A percentile compares a stretch with the other conserved stretches of the same genome.
Evolutionary conservation across 371 early-diverging fungal species (phyloP).

Genomic region (Zancudomyces culisetae): DNA sequence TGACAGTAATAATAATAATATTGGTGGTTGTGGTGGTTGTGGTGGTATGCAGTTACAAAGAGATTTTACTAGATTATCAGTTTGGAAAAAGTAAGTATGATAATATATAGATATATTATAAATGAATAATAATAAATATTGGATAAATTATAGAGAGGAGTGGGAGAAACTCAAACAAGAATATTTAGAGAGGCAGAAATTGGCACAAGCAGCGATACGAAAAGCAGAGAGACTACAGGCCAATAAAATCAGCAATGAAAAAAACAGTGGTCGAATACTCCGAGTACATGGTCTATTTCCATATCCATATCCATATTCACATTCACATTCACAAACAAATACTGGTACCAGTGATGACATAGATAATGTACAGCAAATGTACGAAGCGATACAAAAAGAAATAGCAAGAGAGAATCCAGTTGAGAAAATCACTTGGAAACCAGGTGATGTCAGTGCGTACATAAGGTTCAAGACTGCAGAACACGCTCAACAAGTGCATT

Average conservation of each 20-base stretch:
- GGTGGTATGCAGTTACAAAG: too few relatives aligned
- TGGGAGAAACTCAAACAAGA: conserved; percentile 3
- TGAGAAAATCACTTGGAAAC: neutral
- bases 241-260: too few relatives aligned
- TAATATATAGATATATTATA: too few relatives aligned
- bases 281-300: conserved; percentile 1
- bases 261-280: neutral
- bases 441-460: neutral
- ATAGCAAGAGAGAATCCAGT: neutral
- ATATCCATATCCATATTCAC: neutral
- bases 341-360: too few relatives aligned
- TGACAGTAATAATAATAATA: too few relatives aligned
- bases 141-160: conserved; percentile 1
- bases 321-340: too few relatives aligned
- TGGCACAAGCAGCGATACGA: neutral
- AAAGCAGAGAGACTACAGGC: too few relatives aligned
- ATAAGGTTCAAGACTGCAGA: neutral
- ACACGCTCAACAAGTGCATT: neutral
- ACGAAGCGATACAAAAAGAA: neutral
- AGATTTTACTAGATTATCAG: too few relatives aligned
- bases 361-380: too few relatives aligned
- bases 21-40: too few relatives aligned
- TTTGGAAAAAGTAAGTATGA: too few relatives aligned
- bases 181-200: neutral
- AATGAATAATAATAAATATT: too few relatives aligned